A percentile compares a stretch with the other conserved stretches of the same genome.
Conservation (phyloP, 2,329 filamentous ascomycete genomes). For the Fusarium lateritium region DNA sequence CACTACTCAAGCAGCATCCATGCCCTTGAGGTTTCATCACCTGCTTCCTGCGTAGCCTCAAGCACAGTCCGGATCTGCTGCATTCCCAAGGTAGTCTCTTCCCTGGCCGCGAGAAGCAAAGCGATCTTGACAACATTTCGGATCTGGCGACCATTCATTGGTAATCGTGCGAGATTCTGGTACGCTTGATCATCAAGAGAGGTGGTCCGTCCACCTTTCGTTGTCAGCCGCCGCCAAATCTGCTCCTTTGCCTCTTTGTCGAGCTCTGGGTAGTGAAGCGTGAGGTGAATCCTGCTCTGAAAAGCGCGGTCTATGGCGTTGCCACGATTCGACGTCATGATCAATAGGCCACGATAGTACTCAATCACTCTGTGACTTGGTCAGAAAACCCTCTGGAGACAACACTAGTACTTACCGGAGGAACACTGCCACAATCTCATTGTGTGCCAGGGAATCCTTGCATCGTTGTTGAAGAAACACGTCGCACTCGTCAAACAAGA, state of each 20-base stretch:
- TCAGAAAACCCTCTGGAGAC: background rate
- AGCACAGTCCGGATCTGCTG: background rate
- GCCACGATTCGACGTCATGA: background rate
- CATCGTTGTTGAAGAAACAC: background rate
- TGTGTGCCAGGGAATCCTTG: background rate
- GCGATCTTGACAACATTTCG: background rate
- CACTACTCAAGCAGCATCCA: slow-evolving; percentile 5
- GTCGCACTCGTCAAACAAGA: background rate
- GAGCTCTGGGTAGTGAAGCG: background rate
- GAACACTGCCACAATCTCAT: background rate
- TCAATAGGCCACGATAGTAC: background rate
- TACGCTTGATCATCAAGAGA: background rate
- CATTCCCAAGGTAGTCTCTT: background rate
- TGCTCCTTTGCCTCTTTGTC: background rate
- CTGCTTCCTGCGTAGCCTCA: background rate
- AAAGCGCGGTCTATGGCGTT: background rate
- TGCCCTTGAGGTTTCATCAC: background rate
- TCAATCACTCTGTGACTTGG: background rate
- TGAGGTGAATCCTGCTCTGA: background rate
- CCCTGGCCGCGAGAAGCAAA: background rate
- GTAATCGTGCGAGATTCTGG: background rate
- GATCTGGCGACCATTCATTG: background rate
- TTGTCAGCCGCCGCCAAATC: background rate
- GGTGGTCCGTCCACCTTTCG: background rate
- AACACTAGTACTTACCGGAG: background rate